Evolutionary conservation across 139 green algal species (phyloP), one percentile per base, ranked within the genome.

Genomic region (Chlorella sp.): DNA sequence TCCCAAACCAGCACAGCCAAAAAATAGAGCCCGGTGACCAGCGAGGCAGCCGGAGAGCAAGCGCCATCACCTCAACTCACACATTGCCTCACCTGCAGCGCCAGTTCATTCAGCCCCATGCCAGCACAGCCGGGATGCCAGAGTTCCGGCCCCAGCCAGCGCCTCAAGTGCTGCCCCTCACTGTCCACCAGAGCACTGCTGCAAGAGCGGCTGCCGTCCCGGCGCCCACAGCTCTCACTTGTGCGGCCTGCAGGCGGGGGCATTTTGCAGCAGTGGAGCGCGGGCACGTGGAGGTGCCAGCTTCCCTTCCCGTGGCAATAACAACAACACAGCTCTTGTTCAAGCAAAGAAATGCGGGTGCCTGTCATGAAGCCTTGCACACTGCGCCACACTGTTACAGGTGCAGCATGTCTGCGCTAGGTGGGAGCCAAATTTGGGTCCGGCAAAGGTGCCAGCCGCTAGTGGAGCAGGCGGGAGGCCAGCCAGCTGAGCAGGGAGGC

Each of bases 21-120:
- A n/a, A n/a, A n/a, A n/a, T n/a, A n/a, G n/a, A n/a, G n/a, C n/a
- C n/a, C n/a, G n/a, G n/a, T n/a, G n/a, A n/a, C n/a, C 85, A 84
- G 85, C 2, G 73, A 57, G 48, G 48, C 7, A 57, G 71, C 73
- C 60, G 14, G 4, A 84, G 48, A 19, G 75, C 40, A 18, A 71
- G 26, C 7, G 39, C 32, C 21, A 3, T n/a, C 1, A 2, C 30
- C 40, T 11, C 16, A 19, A 14, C 7, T 81, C 66, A 68, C 84
- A 88, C 26, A 88, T 68, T 76, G 3, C 34, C 77, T 69, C 36
- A 57, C 87, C 87, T 90, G 87, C 61, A 90, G 87, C 39, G 71
- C 30, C 18, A 90, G 79, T 40, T 90, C 87, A 11, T 42, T 73
- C 2, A 75, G 39, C 2, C 40, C 40, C 87, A 90, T 90, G 40